Evolutionary conservation across 1,139 yeast genomes (phyloP).

Genomic region (Geotrichum restrictum): DNA sequence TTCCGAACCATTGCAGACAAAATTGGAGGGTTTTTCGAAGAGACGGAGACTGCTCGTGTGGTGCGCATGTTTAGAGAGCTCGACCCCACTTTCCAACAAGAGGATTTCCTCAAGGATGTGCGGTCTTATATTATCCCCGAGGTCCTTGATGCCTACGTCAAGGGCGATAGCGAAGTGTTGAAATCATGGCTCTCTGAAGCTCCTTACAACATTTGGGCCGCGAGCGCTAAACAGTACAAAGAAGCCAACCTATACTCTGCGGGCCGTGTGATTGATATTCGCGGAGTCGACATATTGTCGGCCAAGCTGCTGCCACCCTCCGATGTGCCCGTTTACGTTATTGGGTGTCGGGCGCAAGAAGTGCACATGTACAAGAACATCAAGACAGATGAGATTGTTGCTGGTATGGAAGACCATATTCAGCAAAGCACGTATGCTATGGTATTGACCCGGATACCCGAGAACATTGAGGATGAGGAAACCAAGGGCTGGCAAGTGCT

Average conservation of each 20-base stretch:
- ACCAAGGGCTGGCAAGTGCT: conserved; percentile 97
- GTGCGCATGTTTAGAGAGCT: conserved; percentile 77
- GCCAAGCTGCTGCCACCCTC: conserved; percentile 88
- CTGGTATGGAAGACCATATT: conserved; percentile 93
- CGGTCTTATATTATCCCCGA: conserved; percentile 95
- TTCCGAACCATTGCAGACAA: conserved; percentile 77
- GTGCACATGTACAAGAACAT: conserved; percentile 83
- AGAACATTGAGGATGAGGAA: conserved; percentile 79
- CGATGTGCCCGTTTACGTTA: conserved; percentile 88
- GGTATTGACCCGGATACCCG: conserved; percentile 91
- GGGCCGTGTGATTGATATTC: conserved; percentile 84
- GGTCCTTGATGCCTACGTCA: conserved; percentile 88
- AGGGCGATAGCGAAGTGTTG: conserved; percentile 79
- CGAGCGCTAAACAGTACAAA: conserved; percentile 86
- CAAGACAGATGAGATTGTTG: conserved; percentile 91
- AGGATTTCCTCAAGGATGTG: conserved; percentile 75
- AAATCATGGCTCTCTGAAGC: conserved; percentile 96
- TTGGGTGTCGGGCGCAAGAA: conserved; percentile 96
- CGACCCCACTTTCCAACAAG: conserved; percentile 84
- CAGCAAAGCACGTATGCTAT: conserved; percentile 90
- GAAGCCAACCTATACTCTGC: conserved; percentile 92
- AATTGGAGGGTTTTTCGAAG: conserved; percentile 85
- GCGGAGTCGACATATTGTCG: conserved; percentile 91
- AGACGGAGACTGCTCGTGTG: conserved; percentile 93
- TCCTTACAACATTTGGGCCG: conserved; percentile 90